Conservation (phyloP, 2,329 filamentous ascomycete species). For the Sarocladiaceae sp. region DNA sequence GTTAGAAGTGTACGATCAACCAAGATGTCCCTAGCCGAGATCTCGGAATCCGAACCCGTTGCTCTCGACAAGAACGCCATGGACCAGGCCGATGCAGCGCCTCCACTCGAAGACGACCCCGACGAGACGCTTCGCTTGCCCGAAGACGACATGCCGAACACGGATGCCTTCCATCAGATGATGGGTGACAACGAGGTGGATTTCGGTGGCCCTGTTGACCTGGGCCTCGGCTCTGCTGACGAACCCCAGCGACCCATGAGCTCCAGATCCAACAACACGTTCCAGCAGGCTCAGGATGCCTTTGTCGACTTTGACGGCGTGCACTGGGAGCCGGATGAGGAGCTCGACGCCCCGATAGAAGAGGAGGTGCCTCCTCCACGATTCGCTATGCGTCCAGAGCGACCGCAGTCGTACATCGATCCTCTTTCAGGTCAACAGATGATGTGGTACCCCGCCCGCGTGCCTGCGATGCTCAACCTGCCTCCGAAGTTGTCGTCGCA, state of each 20-base stretch:
- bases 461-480: slow-evolving; percentile 87
- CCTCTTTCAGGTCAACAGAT: slow-evolving; percentile 68
- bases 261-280: slow-evolving; percentile 53
- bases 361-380: slow-evolving; percentile 18
- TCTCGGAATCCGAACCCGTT: slow-evolving; percentile 49
- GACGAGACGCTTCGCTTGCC: slow-evolving; percentile 31
- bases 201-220: slow-evolving; percentile 10
- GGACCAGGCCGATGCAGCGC: slow-evolving; percentile 44
- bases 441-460: slow-evolving; percentile 92
- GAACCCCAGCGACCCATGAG: slow-evolving; percentile 30
- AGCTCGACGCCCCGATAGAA: slow-evolving; percentile 13
- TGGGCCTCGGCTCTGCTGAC: slow-evolving; percentile 9
- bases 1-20: slow-evolving; percentile 43
- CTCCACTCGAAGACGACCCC: slow-evolving; percentile 31
- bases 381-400: slow-evolving; percentile 19
- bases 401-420: slow-evolving; percentile 54
- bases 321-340: slow-evolving; percentile 57
- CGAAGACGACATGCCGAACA: slow-evolving; percentile 26
- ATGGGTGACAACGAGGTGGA: slow-evolving; percentile 19
- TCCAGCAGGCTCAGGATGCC: slow-evolving; percentile 58
- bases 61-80: slow-evolving; percentile 45
- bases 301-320: slow-evolving; percentile 81
- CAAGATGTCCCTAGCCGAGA: slow-evolving; percentile 48
- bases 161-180: slow-evolving; percentile 28
- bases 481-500: slow-evolving; percentile 79